These are phyloP conservation scores for Murraya koenigii DNA, from an alignment of 345 rosid species.

Conservation along the genomic window DNA sequence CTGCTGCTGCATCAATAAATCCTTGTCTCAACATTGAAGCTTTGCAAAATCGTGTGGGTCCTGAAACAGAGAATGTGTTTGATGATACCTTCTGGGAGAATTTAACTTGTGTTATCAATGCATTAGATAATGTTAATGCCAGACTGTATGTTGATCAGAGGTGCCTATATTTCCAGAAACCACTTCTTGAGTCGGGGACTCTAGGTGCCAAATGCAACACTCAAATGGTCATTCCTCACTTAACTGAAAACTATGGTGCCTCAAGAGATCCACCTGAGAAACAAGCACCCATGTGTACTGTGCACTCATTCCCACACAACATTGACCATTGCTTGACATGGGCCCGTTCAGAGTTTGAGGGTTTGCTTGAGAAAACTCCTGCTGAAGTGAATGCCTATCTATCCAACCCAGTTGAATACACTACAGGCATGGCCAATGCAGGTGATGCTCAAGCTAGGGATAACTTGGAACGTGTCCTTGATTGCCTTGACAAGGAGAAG, in stretches of 20 bases:
- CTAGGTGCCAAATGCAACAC: conserved; percentile 98
- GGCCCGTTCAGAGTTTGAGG: conserved; percentile 99
- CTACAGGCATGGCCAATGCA: conserved; percentile 62
- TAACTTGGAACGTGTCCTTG: conserved; percentile 79
- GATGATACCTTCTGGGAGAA: conserved; percentile 94
- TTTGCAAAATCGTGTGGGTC: conserved; percentile 90
- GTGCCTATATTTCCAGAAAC: conserved; percentile 97
- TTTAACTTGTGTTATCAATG: conserved; percentile 76
- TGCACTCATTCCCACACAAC: conserved; percentile 98
- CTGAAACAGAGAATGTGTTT: conserved; percentile 92
- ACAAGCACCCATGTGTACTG: conserved; percentile 99
- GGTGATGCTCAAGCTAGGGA: conserved; percentile 99
- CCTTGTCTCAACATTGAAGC: conserved; percentile 77
- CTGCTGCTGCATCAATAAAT: conserved; percentile 84
- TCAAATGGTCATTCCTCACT: conserved; percentile 97
- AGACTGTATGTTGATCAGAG: conserved; percentile 96
- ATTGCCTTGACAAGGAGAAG: conserved; percentile 88
- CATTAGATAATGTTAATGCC: conserved; percentile 93
- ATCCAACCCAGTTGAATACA: conserved; percentile 72
- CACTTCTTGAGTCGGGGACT: conserved; percentile 99
- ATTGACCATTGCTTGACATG: conserved; percentile 98
- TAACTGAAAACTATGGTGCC: conserved; percentile 97
- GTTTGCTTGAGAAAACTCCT: conserved; percentile 94
- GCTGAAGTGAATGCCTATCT: conserved; percentile 94
- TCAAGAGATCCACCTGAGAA: conserved; percentile 99